Evolutionary conservation across 805 yeast species (phyloP).

Genomic region (Scheffersomyces amazonensis): DNA sequence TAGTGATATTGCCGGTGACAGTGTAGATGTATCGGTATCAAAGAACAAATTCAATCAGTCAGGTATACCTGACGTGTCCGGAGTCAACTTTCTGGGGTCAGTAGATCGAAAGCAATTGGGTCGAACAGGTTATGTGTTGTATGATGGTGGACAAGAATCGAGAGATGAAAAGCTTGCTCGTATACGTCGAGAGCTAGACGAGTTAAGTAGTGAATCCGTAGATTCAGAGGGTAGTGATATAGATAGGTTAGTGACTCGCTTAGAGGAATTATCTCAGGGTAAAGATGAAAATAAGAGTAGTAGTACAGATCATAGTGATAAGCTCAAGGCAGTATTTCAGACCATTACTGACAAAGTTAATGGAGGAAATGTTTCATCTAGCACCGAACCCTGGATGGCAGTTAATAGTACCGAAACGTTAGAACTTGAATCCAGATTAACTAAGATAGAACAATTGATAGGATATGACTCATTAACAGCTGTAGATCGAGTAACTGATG

Average conservation of each 20-base stretch:
- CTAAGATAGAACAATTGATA: conserved; percentile 16
- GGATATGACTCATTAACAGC: conserved; percentile 13
- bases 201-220: conserved; percentile 7
- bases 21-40: background rate
- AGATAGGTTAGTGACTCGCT: conserved; percentile 2
- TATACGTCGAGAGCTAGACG: conserved; percentile 37
- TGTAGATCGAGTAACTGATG: background rate
- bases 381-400: no score
- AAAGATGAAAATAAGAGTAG: conserved; percentile 7
- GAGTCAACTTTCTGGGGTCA: conserved; percentile 38
- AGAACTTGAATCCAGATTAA: conserved; percentile 23
- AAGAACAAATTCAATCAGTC: background rate
- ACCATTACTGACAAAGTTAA: background rate
- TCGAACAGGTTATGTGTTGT: background rate
- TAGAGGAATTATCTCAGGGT: no score
- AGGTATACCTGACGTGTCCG: no score
- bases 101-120: background rate
- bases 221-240: background rate
- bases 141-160: conserved; percentile 25
- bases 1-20: no score
- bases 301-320: no score
- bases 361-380: no score
- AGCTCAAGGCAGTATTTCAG: background rate
- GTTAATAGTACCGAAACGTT: conserved; percentile 13
- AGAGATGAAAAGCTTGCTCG: conserved; percentile 35